Conservation (phyloP, 257 asterid genomes). For the Scutellaria minor region DNA sequence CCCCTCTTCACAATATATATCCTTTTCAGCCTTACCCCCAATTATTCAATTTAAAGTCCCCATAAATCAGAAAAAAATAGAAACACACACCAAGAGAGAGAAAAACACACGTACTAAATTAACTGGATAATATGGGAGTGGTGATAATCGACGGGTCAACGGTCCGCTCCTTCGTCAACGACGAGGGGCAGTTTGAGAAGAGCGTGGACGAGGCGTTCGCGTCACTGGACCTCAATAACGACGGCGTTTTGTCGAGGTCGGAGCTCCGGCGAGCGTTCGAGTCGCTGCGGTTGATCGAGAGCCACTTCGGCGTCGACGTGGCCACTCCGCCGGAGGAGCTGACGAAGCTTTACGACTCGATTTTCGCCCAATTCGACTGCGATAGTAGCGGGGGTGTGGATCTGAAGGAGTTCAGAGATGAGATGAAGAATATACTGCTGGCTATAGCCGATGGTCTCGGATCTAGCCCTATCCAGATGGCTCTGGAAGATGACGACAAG, state of each 20-base stretch:
- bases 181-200: conserved; percentile 63
- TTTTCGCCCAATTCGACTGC: conserved; percentile 64
- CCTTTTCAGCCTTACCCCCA: not conserved
- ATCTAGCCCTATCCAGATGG: conserved; percentile 83
- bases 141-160: conserved; percentile 85
- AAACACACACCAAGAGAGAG: not conserved
- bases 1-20: conserved; percentile 17
- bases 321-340: conserved; percentile 79
- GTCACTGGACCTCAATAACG: conserved; percentile 69
- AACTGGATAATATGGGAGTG: conserved; percentile 55
- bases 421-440: conserved; percentile 70
- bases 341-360: conserved; percentile 75
- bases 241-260: conserved; percentile 82
- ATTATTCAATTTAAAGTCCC: not conserved
- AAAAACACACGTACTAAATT: not conserved
- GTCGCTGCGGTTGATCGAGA: conserved; percentile 69
- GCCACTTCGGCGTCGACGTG: conserved; percentile 80
- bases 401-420: conserved; percentile 60
- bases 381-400: conserved; percentile 74
- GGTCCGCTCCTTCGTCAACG: conserved; percentile 58
- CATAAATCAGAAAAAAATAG: not conserved
- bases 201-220: conserved; percentile 63
- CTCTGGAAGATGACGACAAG: conserved; percentile 70
- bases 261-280: conserved; percentile 88
- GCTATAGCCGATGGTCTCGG: conserved; percentile 95